phyloP scores from a whole-genome alignment of 2,329 filamentous ascomycete genomes.

The Venturia nashicola region DNA sequence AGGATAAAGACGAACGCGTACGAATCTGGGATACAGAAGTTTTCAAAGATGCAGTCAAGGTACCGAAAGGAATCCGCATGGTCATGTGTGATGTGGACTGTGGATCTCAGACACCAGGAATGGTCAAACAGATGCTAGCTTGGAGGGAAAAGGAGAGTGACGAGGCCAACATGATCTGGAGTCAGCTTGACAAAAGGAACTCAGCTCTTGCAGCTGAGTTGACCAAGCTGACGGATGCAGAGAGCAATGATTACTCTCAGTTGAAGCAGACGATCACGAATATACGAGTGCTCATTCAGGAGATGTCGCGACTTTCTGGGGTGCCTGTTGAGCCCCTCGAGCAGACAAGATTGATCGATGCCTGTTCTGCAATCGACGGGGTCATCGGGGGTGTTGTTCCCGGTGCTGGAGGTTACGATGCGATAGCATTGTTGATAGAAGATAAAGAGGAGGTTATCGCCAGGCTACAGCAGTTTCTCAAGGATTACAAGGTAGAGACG shows the following conservation, averaged over 20 bases:
- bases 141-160: constrained; percentile 60
- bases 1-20: constrained; percentile 35
- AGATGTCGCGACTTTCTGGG: constrained; percentile 60
- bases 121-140: constrained; percentile 83
- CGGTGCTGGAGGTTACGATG: constrained; percentile 88
- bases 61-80: constrained; percentile 63
- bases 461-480: constrained; percentile 49
- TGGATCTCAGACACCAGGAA: constrained; percentile 82
- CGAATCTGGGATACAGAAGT: constrained; percentile 70
- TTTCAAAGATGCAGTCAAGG: constrained; percentile 51
- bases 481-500: constrained; percentile 43
- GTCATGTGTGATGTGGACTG: constrained; percentile 96
- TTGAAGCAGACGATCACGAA: constrained; percentile 38
- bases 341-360: constrained; percentile 77
- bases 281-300: constrained; percentile 51
- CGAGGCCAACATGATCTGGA: constrained; percentile 62
- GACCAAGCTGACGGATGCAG: constrained; percentile 32
- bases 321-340: constrained; percentile 82
- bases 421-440: constrained; percentile 65
- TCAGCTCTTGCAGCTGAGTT: constrained; percentile 56
- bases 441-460: constrained; percentile 55
- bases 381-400: constrained; percentile 88
- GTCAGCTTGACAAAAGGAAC: constrained; percentile 60
- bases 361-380: constrained; percentile 56
- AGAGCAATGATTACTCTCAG: constrained; percentile 36